Percentiles rank a stretch among this genome's conserved stretches.
phyloP scores from a whole-genome alignment of 2,329 filamentous ascomycete genomes.

The Cladosporium colombiae region DNA sequence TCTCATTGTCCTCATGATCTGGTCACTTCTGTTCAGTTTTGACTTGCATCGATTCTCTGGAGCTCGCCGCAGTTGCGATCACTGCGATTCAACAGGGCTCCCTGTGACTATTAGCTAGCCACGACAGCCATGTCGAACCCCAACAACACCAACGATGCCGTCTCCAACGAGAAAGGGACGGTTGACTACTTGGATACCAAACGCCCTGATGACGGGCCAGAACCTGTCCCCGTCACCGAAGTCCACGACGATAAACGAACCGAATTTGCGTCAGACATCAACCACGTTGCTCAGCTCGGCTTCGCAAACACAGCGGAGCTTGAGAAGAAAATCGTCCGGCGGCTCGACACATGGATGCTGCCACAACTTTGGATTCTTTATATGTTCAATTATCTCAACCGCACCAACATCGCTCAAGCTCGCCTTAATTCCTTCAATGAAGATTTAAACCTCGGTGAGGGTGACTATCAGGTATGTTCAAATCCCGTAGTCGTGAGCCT shows the following conservation, averaged over 20 bases:
- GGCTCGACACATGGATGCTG: conserved; percentile 67
- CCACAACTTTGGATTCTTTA: conserved; percentile 50
- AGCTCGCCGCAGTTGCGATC: neutral
- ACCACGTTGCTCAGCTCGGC: conserved; percentile 16
- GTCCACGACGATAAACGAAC: conserved; percentile 8
- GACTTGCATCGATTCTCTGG: neutral
- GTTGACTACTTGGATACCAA: neutral
- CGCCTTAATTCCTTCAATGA: conserved; percentile 48
- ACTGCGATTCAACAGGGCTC: neutral
- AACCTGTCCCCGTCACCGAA: neutral
- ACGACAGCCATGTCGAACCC: conserved; percentile 1
- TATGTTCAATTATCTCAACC: conserved; percentile 34
- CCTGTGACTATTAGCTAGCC: neutral
- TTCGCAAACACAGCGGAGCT: conserved; percentile 8
- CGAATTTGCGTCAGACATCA: conserved; percentile 14
- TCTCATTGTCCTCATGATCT: neutral
- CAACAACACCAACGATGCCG: neutral
- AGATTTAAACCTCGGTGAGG: conserved; percentile 57
- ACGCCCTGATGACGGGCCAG: neutral
- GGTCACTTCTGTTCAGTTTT: neutral
- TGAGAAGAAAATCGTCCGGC: conserved; percentile 55
- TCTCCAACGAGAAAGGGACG: neutral
- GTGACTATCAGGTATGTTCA: conserved; percentile 54
- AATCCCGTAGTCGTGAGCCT: neutral
- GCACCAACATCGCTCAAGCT: conserved; percentile 19